Base-by-base conservation (phyloP, 139 green algal species). In the Tetraselmis chui region DNA sequence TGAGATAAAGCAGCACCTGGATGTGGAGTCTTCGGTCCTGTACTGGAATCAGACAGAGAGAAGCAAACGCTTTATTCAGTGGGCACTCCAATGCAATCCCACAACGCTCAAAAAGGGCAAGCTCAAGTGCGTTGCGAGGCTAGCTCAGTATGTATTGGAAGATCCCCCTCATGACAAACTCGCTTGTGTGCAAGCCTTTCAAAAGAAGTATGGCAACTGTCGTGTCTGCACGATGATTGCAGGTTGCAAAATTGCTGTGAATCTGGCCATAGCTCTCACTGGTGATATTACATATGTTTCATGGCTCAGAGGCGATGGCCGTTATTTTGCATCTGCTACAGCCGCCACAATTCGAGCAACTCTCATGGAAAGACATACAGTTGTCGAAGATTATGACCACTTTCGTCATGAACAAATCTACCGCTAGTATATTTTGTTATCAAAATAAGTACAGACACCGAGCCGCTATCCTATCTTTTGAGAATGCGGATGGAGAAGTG, bases 381-480 rank as follows among this genome's bases (percentile, higher is more conserved):
- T 18, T 67, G 45, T 67, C 45, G 45, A 67, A 67, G 45, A 67
- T 67, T 67, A 67, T 67, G 18, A 5, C 45, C 45, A 67, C 45
- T 67, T 67, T 67, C 45, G 45, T 67, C 45, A 67, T 67, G 45
- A 67, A 67, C 45, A 67, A 67, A 67, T 67, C n/a, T n/a, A n/a
- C n/a, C n/a, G n/a, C n/a, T n/a, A n/a, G n/a, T n/a, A n/a, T n/a
- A n/a, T n/a, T n/a, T n/a, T n/a, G n/a, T n/a, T n/a, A n/a, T n/a
- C n/a, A n/a, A n/a, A n/a, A n/a, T n/a, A n/a, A n/a, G n/a, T n/a
- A n/a, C n/a, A n/a, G n/a, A n/a, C n/a, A n/a, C n/a, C n/a, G n/a
- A n/a, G n/a, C n/a, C n/a, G n/a, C n/a, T n/a, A n/a, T n/a, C n/a
- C n/a, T n/a, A n/a, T n/a, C n/a, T n/a, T n/a, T n/a, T n/a, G n/a